Evolutionary conservation across 495 filamentous ascomycete species (phyloP).

Genomic region (Articulospora tetracladia): DNA sequence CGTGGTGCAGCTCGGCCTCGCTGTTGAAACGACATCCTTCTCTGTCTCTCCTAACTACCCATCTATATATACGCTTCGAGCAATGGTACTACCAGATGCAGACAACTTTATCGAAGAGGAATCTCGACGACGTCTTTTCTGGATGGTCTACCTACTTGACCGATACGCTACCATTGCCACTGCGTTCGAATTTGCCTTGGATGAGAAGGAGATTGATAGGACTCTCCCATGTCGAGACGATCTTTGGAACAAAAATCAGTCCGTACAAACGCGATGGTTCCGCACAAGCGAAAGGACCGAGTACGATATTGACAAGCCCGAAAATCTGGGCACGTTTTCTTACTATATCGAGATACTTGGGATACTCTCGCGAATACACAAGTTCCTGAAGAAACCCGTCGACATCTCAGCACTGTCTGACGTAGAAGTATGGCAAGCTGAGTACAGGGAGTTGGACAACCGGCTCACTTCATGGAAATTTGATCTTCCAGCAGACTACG

Average conservation of each 20-base stretch:
- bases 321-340: conserved; percentile 80
- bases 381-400: conserved; percentile 80
- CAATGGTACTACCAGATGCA: conserved; percentile 75
- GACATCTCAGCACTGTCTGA: conserved; percentile 80
- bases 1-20: conserved; percentile 78
- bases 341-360: conserved; percentile 85
- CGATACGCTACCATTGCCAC: conserved; percentile 85
- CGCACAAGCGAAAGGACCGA: conserved; percentile 50
- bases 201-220: conserved; percentile 84
- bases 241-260: conserved; percentile 76
- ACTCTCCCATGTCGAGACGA: conserved; percentile 83
- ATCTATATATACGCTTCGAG: conserved; percentile 80
- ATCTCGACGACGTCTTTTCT: conserved; percentile 75
- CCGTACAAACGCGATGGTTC: conserved; percentile 82
- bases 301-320: conserved; percentile 58
- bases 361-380: conserved; percentile 79
- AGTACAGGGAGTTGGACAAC: conserved; percentile 78
- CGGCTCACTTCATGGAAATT: conserved; percentile 79
- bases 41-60: conserved; percentile 63
- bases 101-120: conserved; percentile 88
- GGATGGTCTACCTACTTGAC: conserved; percentile 89
- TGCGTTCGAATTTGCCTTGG: conserved; percentile 83
- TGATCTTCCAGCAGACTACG: conserved; percentile 73
- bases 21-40: conserved; percentile 73
- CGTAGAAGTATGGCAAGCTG: conserved; percentile 83